Base-by-base conservation (phyloP, 2,329 filamentous ascomycete species). In the Colletotrichum sublineola region DNA sequence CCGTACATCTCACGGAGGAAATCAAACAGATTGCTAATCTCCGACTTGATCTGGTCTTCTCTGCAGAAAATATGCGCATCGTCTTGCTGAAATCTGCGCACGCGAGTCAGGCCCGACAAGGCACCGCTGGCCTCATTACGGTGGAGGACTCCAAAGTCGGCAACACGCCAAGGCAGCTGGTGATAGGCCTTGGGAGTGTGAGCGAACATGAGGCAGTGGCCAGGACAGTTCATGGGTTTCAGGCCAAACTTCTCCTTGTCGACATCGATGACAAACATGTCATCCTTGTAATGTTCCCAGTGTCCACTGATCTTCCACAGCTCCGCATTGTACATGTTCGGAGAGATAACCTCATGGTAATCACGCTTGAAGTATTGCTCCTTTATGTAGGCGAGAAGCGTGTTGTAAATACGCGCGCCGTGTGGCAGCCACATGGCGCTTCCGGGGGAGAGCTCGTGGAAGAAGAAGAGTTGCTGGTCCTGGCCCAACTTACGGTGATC, bases 141-240 rank as follows among this genome's bases (percentile, higher is more conserved):
- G 84, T 99, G 96, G 64, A 99, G 87, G 3, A 73, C 71, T 56
- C 96, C 96, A 82, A 98, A 98, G 81, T 99, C 96, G 63, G 96
- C 96, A 84, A 97, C 93, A 79, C 96, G 90, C 84, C 97, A 92
- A 38, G 96, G 96, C 71, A 99, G 86, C 77, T 98, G 95, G 78
- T 93, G 88, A 83, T 98, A 97, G 82, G 93, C 96, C 78, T 94
- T 90, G 79, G 94, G 93, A 66, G 93, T 90, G 82, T 96, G 92
- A 62, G 89, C 90, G 82, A 97, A 97, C 78, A 98, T 92, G 75
- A 96, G 85, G 82, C 94, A 97, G 83, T 98, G 96, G 38, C 95
- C 95, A 5, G 96, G 96, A 84, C 96, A 99, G 85, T 98, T 98
- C 96, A 98, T 98, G 38, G 96, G 96, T 85, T 98, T 98, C 63